Percentiles rank a stretch among this genome's conserved stretches.
Conservation (phyloP, 192 early-diverging fungal genomes). For the Dissophora globulifera region DNA sequence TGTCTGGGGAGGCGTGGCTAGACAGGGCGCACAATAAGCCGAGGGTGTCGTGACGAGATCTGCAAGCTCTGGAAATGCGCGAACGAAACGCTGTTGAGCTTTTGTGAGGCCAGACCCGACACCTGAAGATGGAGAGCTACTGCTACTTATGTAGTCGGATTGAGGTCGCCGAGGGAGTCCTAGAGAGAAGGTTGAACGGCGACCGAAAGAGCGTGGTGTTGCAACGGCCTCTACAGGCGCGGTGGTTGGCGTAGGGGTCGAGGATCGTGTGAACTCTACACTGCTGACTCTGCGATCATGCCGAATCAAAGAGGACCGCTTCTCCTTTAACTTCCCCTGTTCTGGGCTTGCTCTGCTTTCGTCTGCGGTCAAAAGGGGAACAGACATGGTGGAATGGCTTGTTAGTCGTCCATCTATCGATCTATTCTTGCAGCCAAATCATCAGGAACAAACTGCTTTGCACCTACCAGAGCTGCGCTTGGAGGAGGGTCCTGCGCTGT, state of each 20-base stretch:
- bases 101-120: conserved; percentile 2
- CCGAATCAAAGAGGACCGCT: neutral
- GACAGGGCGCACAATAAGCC: conserved; percentile 17
- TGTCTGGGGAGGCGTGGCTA: conserved; percentile 24
- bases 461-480: neutral
- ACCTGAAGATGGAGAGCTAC: neutral
- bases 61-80: conserved; percentile 27
- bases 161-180: conserved; percentile 29
- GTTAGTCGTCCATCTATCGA: no score
- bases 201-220: neutral
- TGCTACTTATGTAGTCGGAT: conserved; percentile 17
- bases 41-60: conserved; percentile 12
- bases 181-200: conserved; percentile 8
- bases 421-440: neutral
- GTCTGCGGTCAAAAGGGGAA: conserved; percentile 1
- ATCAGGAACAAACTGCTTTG: neutral
- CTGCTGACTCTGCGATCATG: conserved; percentile 1
- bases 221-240: neutral
- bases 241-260: neutral
- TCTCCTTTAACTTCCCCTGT: neutral
- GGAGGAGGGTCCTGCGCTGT: conserved; percentile 1
- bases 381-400: neutral
- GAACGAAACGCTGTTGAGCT: conserved; percentile 17
- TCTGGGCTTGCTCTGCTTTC: conserved; percentile 11
- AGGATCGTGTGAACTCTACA: neutral